phyloP scores from a whole-genome alignment of 257 asterid genomes.

The Solanum lycopersicoides region DNA sequence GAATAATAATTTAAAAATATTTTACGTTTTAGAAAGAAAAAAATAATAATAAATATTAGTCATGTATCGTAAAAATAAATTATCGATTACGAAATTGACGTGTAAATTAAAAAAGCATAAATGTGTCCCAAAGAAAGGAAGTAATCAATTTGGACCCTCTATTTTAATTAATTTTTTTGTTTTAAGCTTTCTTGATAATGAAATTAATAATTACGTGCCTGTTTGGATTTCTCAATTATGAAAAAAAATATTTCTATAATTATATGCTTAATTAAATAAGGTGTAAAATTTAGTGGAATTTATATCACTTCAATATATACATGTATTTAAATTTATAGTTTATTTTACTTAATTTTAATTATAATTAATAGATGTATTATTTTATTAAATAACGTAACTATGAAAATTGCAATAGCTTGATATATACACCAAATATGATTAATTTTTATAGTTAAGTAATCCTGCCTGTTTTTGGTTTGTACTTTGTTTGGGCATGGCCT shows the following conservation, averaged over 20 bases:
- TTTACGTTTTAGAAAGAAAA: not conserved
- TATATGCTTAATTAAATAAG: not conserved
- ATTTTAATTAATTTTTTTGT: not conserved
- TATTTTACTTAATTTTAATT: too few species aligned
- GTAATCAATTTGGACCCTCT: not conserved
- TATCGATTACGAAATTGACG: not conserved
- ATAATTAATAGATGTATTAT: rapidly evolving
- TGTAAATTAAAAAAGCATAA: not conserved
- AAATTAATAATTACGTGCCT: not conserved
- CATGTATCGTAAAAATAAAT: not conserved
- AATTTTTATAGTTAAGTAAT: not conserved
- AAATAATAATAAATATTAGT: not conserved
- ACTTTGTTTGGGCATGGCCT: not conserved
- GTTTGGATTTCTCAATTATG: not conserved
- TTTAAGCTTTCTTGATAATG: not conserved
- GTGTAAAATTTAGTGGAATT: too few species aligned
- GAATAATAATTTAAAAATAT: not conserved
- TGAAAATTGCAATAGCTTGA: too few species aligned
- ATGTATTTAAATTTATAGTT: too few species aligned
- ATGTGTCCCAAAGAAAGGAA: not conserved
- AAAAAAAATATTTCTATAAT: not conserved
- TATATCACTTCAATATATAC: rapidly evolving
- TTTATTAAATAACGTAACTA: too few species aligned
- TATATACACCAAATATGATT: too few species aligned
- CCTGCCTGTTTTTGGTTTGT: not conserved